A percentile compares a stretch with the other conserved stretches of the same genome.
Conservation (phyloP, 805 yeast species). For the Peterozyma toletana region DNA sequence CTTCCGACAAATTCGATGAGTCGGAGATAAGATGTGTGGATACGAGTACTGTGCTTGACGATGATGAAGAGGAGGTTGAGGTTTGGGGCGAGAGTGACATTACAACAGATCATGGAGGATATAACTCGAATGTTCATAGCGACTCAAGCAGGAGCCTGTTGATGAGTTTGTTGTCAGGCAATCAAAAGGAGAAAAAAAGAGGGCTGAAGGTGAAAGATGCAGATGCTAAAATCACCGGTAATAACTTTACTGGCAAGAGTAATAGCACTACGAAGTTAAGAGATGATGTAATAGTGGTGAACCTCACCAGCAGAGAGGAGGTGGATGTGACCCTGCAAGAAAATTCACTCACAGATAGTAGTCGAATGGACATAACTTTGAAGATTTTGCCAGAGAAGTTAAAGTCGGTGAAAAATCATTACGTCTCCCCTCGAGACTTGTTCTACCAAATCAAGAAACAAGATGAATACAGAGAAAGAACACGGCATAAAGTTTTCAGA, state of each 20-base stretch:
- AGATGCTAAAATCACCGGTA: neutral
- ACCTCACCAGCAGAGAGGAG: neutral
- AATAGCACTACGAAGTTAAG: neutral
- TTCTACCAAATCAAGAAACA: neutral
- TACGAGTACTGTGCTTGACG: no score
- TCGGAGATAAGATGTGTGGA: no score
- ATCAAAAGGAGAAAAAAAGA: neutral
- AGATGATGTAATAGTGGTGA: neutral
- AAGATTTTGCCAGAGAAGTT: conserved; percentile 1
- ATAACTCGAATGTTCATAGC: no score
- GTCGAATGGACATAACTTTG: neutral
- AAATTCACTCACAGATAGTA: neutral
- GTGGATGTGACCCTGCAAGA: neutral
- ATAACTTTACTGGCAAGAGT: neutral
- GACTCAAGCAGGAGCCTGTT: neutral
- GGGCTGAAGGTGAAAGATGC: neutral
- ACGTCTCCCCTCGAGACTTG: conserved; percentile 3
- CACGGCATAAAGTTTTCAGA: no score
- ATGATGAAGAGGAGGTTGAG: no score
- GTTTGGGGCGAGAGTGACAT: neutral
- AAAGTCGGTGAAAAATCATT: neutral
- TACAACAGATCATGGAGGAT: no score
- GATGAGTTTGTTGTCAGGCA: conserved; percentile 2
- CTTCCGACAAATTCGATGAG: no score
- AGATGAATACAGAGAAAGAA: no score